A percentile compares a stretch with the other conserved stretches of the same genome.
Conservation (phyloP, 2,329 filamentous ascomycete species). For the Sporothrix phasma region DNA sequence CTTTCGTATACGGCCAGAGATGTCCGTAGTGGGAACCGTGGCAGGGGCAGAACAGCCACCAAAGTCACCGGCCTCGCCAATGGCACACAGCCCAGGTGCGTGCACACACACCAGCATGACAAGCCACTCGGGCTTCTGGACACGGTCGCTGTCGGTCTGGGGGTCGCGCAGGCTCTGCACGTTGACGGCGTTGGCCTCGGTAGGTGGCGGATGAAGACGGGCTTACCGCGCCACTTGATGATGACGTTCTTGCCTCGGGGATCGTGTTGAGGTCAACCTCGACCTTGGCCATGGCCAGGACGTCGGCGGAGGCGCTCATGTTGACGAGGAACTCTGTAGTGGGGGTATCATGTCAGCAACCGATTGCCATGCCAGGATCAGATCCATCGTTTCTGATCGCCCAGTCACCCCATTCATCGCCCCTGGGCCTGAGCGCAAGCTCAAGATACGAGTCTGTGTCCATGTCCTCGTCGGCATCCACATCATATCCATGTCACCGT, state of each 20-base stretch:
- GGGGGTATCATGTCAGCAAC: background rate
- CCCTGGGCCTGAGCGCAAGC: no score
- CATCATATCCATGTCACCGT: background rate
- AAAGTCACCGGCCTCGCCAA: slow-evolving; percentile 95
- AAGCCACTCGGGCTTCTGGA: slow-evolving; percentile 97
- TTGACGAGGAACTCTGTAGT: slow-evolving; percentile 91
- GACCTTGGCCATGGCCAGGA: slow-evolving; percentile 98
- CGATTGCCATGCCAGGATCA: no score
- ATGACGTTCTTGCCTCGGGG: slow-evolving; percentile 99
- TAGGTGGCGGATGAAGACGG: slow-evolving; percentile 99
- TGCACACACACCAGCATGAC: slow-evolving; percentile 99
- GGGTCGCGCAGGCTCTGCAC: slow-evolving; percentile 80
- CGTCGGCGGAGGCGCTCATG: slow-evolving; percentile 98
- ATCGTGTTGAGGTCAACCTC: slow-evolving; percentile 89
- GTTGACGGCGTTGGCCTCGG: slow-evolving; percentile 82
- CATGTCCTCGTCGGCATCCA: background rate
- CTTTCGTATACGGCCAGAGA: slow-evolving; percentile 95
- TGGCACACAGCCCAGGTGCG: slow-evolving; percentile 97
- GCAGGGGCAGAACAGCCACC: slow-evolving; percentile 99
- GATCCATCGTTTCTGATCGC: background rate
- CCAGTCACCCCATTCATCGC: background rate
- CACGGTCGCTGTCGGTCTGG: slow-evolving; percentile 80
- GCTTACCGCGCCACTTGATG: slow-evolving; percentile 99
- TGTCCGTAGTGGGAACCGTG: slow-evolving; percentile 99
- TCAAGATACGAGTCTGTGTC: no score